Evolutionary conservation across 352 stramenopile species (phyloP).

Genomic region (Phytophthora hybrid): DNA sequence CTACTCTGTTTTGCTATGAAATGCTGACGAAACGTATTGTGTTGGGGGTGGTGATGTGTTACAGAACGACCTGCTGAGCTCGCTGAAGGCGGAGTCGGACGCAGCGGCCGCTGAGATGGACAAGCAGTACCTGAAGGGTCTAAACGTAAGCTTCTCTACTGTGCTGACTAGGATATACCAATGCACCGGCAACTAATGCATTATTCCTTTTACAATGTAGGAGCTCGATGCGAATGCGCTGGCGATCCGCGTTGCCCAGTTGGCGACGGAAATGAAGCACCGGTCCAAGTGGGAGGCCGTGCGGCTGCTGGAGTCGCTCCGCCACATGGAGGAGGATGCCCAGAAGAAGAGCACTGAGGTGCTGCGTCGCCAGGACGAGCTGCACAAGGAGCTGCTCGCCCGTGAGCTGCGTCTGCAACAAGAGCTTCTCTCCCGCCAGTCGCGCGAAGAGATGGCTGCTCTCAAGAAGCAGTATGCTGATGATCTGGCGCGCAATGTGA

Average conservation of each 20-base stretch:
- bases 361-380: slow-evolving; percentile 65
- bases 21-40: slow-evolving; percentile 8
- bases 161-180: background rate
- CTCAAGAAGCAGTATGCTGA: slow-evolving; percentile 76
- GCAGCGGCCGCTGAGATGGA: slow-evolving; percentile 69
- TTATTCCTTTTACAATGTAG: slow-evolving; percentile 27
- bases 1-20: background rate
- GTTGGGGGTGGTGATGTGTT: slow-evolving; percentile 8
- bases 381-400: slow-evolving; percentile 82
- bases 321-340: slow-evolving; percentile 80
- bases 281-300: slow-evolving; percentile 87
- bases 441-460: slow-evolving; percentile 64
- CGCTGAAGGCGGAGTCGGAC: slow-evolving; percentile 66
- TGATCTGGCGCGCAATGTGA: slow-evolving; percentile 68
- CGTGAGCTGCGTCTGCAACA: slow-evolving; percentile 81
- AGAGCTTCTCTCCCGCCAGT: slow-evolving; percentile 67
- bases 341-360: slow-evolving; percentile 79
- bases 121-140: slow-evolving; percentile 77
- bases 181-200: slow-evolving; percentile 5
- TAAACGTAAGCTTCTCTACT: slow-evolving; percentile 55
- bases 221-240: slow-evolving; percentile 74
- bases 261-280: slow-evolving; percentile 90
- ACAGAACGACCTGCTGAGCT: slow-evolving; percentile 72
- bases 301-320: slow-evolving; percentile 74
- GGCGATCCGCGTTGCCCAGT: slow-evolving; percentile 79